Conservation (phyloP, 768 basidiomycete species). For the Serendipita sp. region DNA sequence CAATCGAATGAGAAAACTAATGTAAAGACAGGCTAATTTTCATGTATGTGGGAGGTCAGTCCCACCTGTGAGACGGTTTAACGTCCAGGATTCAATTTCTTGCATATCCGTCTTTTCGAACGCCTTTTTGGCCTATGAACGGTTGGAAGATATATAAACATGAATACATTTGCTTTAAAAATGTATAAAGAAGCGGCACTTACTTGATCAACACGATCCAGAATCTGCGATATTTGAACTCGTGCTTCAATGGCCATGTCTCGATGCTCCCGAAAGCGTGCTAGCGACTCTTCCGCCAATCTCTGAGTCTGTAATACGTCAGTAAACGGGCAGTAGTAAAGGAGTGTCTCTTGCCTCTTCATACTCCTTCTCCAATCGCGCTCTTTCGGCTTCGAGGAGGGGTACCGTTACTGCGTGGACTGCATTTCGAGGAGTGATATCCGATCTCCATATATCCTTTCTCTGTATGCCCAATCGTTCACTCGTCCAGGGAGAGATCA, state of each 20-base stretch:
- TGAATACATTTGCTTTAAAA: too few species aligned
- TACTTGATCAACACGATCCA: neutral
- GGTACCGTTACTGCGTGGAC: conserved; percentile 50
- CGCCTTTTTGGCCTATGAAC: neutral
- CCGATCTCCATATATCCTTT: conserved; percentile 48
- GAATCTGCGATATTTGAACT: neutral
- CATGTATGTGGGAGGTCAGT: neutral
- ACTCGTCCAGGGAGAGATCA: conserved; percentile 18
- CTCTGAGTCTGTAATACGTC: neutral
- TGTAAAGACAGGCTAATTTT: neutral
- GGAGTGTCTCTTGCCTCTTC: neutral
- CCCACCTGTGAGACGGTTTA: neutral
- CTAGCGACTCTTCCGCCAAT: neutral
- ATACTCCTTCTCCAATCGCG: neutral
- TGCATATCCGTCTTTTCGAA: neutral
- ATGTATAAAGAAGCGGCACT: neutral
- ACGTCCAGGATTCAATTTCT: neutral
- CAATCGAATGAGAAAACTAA: neutral
- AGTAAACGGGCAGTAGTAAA: neutral
- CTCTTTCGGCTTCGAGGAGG: conserved; percentile 29
- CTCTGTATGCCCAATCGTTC: conserved; percentile 24
- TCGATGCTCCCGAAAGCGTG: neutral
- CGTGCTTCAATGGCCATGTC: neutral
- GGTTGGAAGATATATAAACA: too few species aligned
- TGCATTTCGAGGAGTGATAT: conserved; percentile 45